Evolutionary conservation across 2,329 filamentous ascomycete species (phyloP), one percentile per base, ranked within the genome.

Genomic region (Blastomyces silverae): DNA sequence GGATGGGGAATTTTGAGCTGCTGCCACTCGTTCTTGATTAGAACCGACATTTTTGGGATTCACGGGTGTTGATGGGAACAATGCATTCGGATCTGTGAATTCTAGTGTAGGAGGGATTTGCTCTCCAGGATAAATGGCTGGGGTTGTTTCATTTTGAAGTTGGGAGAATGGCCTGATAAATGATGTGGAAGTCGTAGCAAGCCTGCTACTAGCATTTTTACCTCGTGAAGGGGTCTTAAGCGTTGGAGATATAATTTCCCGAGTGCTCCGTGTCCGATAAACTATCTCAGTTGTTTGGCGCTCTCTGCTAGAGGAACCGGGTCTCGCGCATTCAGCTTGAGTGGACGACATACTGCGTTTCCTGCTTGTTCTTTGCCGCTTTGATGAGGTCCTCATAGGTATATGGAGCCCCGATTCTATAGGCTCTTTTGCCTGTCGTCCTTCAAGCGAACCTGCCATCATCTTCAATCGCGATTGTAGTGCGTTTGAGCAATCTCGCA

Each of bases 141-240:
- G 28, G 5, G 44, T 34, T 20, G 73, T 25, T 22, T 70, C 66
- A 39, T 66, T 68, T 44, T 72, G 66, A 11, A 78, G 63, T 52
- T 68, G 69, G 3, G 74, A 72, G 59, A 77, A 78, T 2, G 76
- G 73, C 11, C 74, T 69, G 39, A 78, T 77, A 25, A 31, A n/a
- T 6, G 50, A 37, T 17, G 17, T 25, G 1, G 48, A 64, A 3
- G 39, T 52, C 25, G 44, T 44, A 50, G 42, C 11, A 3, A 22
- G 20, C 13, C 28, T 50, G 25, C 48, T 52, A 6, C n/a, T 37
- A 3, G 25, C 50, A 22, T 64, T 61, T 52, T 55, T 58, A 17
- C 25, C 37, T 31, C 53, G 58, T 37, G 56, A 42, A 34, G 48
- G 34, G 4, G 56, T 58, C 3, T 63, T 28, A 39, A 48, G 65